Evolutionary conservation across 257 asterid species (phyloP).

Genomic region (Haberlea rhodopensis): DNA sequence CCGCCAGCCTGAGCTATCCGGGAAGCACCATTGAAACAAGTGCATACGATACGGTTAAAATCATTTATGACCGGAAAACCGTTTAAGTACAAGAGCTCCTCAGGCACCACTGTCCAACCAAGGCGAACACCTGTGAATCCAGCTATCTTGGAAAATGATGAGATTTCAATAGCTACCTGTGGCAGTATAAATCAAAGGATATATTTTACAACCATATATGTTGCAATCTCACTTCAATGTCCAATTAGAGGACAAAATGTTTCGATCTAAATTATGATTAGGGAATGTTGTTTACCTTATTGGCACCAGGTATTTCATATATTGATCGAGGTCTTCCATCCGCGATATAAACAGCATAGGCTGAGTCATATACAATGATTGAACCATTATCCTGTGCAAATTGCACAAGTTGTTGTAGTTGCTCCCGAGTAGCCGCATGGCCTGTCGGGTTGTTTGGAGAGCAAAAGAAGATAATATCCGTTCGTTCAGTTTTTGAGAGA

Average conservation of each 20-base stretch:
- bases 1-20: conserved; percentile 91
- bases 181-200: neutral
- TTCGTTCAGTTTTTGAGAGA: conserved; percentile 45
- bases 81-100: conserved; percentile 62
- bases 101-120: conserved; percentile 93
- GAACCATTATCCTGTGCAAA: conserved; percentile 81
- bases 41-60: conserved; percentile 66
- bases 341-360: conserved; percentile 60
- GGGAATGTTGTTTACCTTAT: conserved; percentile 42
- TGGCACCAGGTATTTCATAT: conserved; percentile 73
- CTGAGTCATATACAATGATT: conserved; percentile 72
- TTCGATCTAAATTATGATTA: neutral
- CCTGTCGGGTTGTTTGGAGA: conserved; percentile 91
- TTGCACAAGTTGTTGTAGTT: conserved; percentile 55
- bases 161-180: conserved; percentile 88
- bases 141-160: conserved; percentile 89
- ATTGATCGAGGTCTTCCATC: conserved; percentile 78
- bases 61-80: conserved; percentile 77
- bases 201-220: too few relatives aligned
- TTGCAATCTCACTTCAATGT: too few relatives aligned
- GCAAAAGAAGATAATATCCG: conserved; percentile 83
- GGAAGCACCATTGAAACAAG: conserved; percentile 90
- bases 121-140: conserved; percentile 93
- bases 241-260: neutral
- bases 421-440: conserved; percentile 67